Evolutionary conservation across 805 yeast genomes (phyloP), one percentile per base, ranked within the genome.

Genomic region (Sungouiozyma ichnusensis): DNA sequence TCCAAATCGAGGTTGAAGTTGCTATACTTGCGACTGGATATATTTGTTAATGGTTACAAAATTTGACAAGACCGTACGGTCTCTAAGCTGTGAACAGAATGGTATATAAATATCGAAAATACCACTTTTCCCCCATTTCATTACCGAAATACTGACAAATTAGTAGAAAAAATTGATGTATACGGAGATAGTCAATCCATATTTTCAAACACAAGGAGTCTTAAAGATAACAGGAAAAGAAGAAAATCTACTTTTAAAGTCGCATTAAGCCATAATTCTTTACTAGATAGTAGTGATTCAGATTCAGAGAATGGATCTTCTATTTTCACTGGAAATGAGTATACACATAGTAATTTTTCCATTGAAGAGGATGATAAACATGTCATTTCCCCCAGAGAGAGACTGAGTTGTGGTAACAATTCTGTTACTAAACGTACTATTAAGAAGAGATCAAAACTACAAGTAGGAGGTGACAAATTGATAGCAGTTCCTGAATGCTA

Each of bases 401-500:
- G n/a, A 4, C 17, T 11, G 35, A 24, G 6, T 20, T 7, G 16
- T 16, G 15, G 17, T 31, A 32, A 15, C 17, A 38, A n/a, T 11
- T 6, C 14, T 33, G 17, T n/a, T 20, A 14, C 7, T 17, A 34
- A 18, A 8, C 13, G 16, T 18, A 39, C 11, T 4, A 33, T 33
- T n/a, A 35, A 29, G 20, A 43, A 35, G 31, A 20, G 43, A 18
- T 34, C 39, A 14, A 36, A n/a, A n/a, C n/a, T n/a, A n/a, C n/a
- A n/a, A n/a, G n/a, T 46, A 5, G 33, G 24, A 15, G 19, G 11
- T n/a, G 16, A 27, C 11, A 13, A 24, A 4, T 18, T 35, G 15
- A 16, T 44, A 1, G 18, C 45, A 2, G 44, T 42, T 4, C 70
- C 76, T 0, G 69, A 66, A 35, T 55, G 52, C n/a, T 65, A 59